Conservation (phyloP, 129 eudicot species). For the Oenanthe sinensis region DNA sequence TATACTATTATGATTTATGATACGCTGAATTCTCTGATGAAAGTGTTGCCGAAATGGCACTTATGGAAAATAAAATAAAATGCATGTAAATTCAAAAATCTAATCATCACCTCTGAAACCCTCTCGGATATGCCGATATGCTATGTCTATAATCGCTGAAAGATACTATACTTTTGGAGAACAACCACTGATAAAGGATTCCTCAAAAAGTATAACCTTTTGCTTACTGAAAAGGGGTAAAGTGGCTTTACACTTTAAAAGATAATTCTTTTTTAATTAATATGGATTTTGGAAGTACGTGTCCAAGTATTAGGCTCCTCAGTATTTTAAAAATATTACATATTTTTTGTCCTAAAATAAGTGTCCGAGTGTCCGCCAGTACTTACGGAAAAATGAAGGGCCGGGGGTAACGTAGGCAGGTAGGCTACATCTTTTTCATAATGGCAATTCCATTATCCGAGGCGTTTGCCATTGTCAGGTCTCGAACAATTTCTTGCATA, state of each 20-base stretch:
- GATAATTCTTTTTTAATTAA: not conserved
- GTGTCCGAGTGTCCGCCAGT: not conserved
- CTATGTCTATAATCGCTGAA: not conserved
- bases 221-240: too few relatives aligned
- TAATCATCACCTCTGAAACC: not conserved
- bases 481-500: not conserved
- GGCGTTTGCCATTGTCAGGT: not conserved
- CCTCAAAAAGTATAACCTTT: too few relatives aligned
- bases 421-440: not conserved
- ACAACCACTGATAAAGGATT: too few relatives aligned
- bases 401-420: not conserved
- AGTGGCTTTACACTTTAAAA: not conserved
- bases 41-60: not conserved
- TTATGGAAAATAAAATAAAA: not conserved
- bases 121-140: not conserved
- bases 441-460: not conserved
- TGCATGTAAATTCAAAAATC: not conserved
- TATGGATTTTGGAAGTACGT: not conserved
- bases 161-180: not conserved
- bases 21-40: not conserved
- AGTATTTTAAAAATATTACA: not conserved
- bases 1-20: not conserved
- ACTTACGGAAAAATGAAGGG: not conserved
- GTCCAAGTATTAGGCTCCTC: not conserved
- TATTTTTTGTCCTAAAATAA: not conserved